Conservation (phyloP, 345 rosid species). For the Arabidopsis thaliana region DNA sequence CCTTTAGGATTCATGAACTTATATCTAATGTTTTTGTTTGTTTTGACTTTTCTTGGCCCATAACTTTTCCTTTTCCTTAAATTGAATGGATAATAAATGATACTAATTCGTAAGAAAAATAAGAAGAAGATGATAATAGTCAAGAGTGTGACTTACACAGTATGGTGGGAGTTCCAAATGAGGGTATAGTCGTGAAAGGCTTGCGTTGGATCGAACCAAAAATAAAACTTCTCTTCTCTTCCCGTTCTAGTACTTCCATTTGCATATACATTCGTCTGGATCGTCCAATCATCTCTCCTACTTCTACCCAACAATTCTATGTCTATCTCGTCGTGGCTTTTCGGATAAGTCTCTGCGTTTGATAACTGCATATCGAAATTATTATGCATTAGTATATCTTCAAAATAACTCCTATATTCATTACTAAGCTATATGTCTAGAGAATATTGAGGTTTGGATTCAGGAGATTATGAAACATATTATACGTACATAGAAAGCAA, state of each 20-base stretch:
- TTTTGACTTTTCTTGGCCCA: constrained; percentile 26
- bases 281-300: constrained; percentile 75
- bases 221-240: constrained; percentile 90
- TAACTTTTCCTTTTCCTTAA: background rate
- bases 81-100: background rate
- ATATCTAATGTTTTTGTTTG: background rate
- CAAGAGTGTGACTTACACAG: constrained; percentile 58
- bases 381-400: constrained; percentile 15
- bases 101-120: background rate
- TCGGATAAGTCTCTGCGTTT: constrained; percentile 70
- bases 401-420: background rate
- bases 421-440: background rate
- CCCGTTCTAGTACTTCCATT: constrained; percentile 79
- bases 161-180: constrained; percentile 86
- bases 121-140: background rate
- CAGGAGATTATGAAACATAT: background rate
- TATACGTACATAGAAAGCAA: constrained; percentile 87
- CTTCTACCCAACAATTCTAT: constrained; percentile 86
- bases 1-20: constrained; percentile 23
- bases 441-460: background rate
- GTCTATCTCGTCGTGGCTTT: constrained; percentile 90
- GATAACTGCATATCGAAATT: constrained; percentile 57
- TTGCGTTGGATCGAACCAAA: constrained; percentile 90
- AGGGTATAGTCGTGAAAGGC: constrained; percentile 78
- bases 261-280: constrained; percentile 85